phyloP scores from a whole-genome alignment of 2,329 filamentous ascomycete species.

The Lachnum nothofagi region DNA sequence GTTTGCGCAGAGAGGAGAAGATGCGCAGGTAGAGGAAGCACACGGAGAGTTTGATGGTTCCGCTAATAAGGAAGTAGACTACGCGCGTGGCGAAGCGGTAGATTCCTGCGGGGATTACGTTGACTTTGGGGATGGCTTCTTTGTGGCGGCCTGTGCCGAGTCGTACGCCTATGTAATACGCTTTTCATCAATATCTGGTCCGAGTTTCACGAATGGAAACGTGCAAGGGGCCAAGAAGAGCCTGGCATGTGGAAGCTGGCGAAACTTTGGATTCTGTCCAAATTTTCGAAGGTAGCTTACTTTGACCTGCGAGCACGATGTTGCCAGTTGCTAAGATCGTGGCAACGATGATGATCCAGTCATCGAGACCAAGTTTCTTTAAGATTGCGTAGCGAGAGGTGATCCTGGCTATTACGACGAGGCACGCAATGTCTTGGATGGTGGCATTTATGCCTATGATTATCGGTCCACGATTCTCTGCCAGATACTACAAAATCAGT shows the following conservation, averaged over 20 bases:
- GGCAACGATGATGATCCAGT: conserved; percentile 3
- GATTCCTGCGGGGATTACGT: conserved; percentile 1
- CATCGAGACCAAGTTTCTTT: conserved; percentile 1
- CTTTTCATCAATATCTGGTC: not conserved
- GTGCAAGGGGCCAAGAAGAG: too few species aligned
- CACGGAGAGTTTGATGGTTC: conserved; percentile 1
- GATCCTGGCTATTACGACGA: conserved; percentile 1
- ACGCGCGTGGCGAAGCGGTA: conserved; percentile 2
- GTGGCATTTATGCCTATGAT: conserved; percentile 1
- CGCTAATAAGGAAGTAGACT: conserved; percentile 3
- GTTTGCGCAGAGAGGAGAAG: not conserved
- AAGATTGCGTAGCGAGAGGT: not conserved
- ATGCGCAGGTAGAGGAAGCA: conserved; percentile 2
- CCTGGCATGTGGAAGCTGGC: too few species aligned
- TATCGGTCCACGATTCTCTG: conserved; percentile 3
- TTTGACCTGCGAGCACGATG: conserved; percentile 1
- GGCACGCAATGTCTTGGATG: not conserved
- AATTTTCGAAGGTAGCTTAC: too few species aligned
- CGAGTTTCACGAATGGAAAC: not conserved
- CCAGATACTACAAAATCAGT: not conserved
- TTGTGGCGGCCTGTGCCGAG: conserved; percentile 3
- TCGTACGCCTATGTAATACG: not conserved
- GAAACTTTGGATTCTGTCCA: too few species aligned
- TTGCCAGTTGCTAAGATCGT: conserved; percentile 2
- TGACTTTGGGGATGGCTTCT: not conserved